Evolutionary conservation across 225 moss, liverwort and hornwort species (phyloP).

Genomic region (Anthoceros angustus): DNA sequence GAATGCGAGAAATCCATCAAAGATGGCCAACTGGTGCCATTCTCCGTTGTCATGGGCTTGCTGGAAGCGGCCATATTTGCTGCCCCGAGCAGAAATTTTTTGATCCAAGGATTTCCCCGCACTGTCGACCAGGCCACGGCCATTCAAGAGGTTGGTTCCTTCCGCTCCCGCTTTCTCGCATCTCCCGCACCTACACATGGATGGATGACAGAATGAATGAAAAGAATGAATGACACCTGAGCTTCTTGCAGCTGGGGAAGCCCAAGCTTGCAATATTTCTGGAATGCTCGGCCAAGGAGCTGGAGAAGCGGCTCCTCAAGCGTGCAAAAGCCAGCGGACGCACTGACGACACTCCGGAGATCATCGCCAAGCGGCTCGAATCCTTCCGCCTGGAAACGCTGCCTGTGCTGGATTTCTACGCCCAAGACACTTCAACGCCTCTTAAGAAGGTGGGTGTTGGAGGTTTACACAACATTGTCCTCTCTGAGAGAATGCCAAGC

Average conservation of each 20-base stretch:
- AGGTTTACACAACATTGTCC: not conserved
- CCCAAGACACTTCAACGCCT: not conserved
- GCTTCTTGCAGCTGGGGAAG: not conserved
- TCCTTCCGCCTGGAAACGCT: not conserved
- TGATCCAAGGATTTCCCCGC: slow-evolving; percentile 3
- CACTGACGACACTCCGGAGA: not conserved
- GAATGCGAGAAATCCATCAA: not conserved
- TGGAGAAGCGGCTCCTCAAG: not conserved
- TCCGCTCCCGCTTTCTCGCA: not conserved
- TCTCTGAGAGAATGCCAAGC: not conserved
- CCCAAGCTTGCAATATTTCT: not conserved
- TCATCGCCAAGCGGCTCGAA: not conserved
- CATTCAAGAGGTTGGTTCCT: not conserved
- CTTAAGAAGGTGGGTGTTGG: not conserved
- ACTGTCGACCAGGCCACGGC: not conserved
- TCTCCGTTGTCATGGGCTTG: not conserved
- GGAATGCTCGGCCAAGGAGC: slow-evolving; percentile 1
- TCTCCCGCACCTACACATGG: not conserved
- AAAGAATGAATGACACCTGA: not conserved
- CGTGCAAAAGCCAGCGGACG: not conserved
- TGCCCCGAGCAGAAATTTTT: not conserved
- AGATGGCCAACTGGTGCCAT: not conserved
- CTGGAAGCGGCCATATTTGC: not conserved
- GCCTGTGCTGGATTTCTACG: not conserved
- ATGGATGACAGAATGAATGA: not conserved